A percentile compares a stretch with the other conserved stretches of the same genome.
Conservation (phyloP, 495 filamentous ascomycete species). For the Neurospora tetrasperma region DNA sequence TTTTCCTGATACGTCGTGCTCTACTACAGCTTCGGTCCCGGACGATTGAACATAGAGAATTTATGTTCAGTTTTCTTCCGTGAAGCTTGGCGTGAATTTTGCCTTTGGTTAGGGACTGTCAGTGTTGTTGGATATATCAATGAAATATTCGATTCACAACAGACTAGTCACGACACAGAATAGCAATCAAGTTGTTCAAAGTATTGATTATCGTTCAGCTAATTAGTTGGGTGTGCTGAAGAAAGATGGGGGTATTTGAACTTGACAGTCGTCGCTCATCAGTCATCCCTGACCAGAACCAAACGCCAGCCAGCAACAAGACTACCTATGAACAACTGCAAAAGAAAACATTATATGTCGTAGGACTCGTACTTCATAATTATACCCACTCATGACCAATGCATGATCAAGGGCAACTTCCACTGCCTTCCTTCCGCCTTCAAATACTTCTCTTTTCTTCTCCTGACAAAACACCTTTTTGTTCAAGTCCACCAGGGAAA, state of each 20-base stretch:
- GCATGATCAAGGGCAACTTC: background rate
- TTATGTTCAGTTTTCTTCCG: background rate
- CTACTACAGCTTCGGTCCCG: background rate
- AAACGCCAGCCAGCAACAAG: background rate
- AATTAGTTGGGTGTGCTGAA: background rate
- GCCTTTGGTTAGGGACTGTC: background rate
- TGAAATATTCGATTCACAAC: background rate
- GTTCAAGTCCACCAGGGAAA: background rate
- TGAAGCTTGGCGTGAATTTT: background rate
- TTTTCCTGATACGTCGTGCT: no score
- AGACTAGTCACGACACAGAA: background rate
- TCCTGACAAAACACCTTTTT: background rate
- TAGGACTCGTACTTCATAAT: background rate
- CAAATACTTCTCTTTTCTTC: background rate
- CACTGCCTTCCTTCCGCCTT: background rate
- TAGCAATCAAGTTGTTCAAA: background rate
- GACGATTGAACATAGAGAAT: background rate
- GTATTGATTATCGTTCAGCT: background rate
- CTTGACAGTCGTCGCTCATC: background rate
- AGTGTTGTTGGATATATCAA: background rate
- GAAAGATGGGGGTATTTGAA: background rate
- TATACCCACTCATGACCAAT: background rate
- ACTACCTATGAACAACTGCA: background rate
- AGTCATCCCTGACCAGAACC: background rate
- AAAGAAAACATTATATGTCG: background rate